phyloP scores from a whole-genome alignment of 2,329 filamentous ascomycete species.

The Talaromyces piceae region DNA sequence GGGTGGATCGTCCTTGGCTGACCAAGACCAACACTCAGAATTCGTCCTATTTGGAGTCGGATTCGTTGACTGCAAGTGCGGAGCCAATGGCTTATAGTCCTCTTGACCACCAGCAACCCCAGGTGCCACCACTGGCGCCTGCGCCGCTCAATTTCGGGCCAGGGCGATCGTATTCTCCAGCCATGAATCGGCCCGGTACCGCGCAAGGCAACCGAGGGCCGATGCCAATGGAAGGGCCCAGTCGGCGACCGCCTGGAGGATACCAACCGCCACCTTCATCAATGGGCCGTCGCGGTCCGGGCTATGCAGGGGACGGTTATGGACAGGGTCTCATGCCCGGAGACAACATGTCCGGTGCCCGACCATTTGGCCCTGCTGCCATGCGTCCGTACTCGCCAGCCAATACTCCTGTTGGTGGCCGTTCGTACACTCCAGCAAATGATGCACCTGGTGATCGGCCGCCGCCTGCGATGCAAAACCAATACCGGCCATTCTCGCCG shows the following conservation, averaged over 20 bases:
- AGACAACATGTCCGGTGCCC: background rate
- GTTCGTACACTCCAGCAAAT: background rate
- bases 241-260: constrained; percentile 13
- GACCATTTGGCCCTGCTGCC: background rate
- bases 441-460: background rate
- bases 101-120: constrained; percentile 21
- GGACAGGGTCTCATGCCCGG: background rate
- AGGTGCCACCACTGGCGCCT: constrained; percentile 21
- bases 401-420: constrained; percentile 9
- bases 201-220: constrained; percentile 21
- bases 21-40: constrained; percentile 40
- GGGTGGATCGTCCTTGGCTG: constrained; percentile 33
- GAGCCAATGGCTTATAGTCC: constrained; percentile 28
- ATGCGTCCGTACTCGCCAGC: background rate
- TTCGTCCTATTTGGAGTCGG: constrained; percentile 45
- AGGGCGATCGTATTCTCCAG: constrained; percentile 19
- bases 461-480: background rate
- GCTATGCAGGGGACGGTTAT: background rate
- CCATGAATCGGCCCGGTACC: constrained; percentile 17
- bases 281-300: constrained; percentile 13
- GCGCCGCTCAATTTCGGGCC: constrained; percentile 19
- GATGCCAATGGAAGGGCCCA: constrained; percentile 19
- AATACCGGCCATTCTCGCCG: constrained; percentile 3
- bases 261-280: constrained; percentile 15
- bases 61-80: constrained; percentile 37